Evolutionary conservation across 2,329 filamentous ascomycete genomes (phyloP).

Genomic region (Fusarium illudens): DNA sequence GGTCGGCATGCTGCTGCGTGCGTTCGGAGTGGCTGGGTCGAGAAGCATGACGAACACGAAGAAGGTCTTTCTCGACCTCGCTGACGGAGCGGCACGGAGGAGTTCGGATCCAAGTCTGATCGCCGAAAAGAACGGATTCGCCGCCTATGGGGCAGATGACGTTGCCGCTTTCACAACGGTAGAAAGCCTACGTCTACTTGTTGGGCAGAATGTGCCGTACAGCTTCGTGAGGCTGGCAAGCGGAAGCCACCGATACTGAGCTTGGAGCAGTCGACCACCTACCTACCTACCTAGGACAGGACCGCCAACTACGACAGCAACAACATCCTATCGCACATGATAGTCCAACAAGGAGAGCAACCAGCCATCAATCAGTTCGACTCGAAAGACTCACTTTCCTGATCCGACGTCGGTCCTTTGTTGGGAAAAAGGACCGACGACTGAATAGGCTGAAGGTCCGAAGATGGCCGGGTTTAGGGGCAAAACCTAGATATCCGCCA

Average conservation of each 20-base stretch:
- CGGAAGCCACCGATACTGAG: conserved; percentile 58
- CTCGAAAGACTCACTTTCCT: conserved; percentile 6
- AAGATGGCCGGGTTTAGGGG: conserved; percentile 21
- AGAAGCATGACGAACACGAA: conserved; percentile 51
- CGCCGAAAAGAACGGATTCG: conserved; percentile 79
- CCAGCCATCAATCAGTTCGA: background rate
- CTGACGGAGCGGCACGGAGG: conserved; percentile 63
- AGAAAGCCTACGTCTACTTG: conserved; percentile 78
- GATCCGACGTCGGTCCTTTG: conserved; percentile 14
- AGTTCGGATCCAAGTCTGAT: conserved; percentile 73
- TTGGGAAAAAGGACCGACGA: conserved; percentile 12
- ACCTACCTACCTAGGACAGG: too few species aligned
- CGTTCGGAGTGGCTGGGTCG: conserved; percentile 63
- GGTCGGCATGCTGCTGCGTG: conserved; percentile 78
- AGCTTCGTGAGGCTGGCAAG: conserved; percentile 83
- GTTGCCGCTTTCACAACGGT: conserved; percentile 86
- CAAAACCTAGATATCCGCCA: conserved; percentile 13
- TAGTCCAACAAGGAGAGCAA: background rate
- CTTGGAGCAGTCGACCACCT: conserved; percentile 43
- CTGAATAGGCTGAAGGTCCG: conserved; percentile 28
- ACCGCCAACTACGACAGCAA: background rate
- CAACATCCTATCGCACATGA: background rate
- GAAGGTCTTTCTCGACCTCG: conserved; percentile 84
- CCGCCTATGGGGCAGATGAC: conserved; percentile 80
- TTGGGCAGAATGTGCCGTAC: conserved; percentile 87